phyloP scores from a whole-genome alignment of 163 green algal genomes.

The Scenedesmus sp. region DNA sequence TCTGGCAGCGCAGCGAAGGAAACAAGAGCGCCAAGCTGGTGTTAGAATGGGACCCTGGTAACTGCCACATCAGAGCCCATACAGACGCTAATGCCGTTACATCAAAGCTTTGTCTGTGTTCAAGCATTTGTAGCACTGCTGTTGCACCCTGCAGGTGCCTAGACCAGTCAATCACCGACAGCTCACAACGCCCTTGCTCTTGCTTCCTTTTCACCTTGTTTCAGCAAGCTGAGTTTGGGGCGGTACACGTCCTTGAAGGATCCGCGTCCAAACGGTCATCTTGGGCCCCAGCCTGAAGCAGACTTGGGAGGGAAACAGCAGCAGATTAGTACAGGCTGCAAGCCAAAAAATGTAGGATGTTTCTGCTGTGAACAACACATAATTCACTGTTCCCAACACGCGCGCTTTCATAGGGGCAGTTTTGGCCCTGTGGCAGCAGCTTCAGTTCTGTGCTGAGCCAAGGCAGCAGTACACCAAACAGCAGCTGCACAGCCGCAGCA shows the following conservation, averaged over 20 bases:
- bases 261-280: conserved; percentile 3
- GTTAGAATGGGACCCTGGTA: not conserved
- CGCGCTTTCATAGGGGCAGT: not conserved
- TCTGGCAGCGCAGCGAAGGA: not conserved
- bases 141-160: not conserved
- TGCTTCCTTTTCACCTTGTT: not conserved
- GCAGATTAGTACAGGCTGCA: not conserved
- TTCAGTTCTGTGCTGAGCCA: not conserved
- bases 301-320: not conserved
- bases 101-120: not conserved
- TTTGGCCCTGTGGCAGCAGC: not conserved
- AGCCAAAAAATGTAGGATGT: not conserved
- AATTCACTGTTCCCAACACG: not conserved
- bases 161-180: conserved; percentile 16
- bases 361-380: not conserved
- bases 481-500: not conserved
- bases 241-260: not conserved
- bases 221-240: not conserved
- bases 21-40: not conserved
- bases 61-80: not conserved
- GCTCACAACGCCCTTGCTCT: not conserved
- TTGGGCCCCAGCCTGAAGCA: conserved; percentile 3
- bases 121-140: not conserved
- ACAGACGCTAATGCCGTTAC: not conserved
- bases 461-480: not conserved